These are phyloP conservation scores for Rhypophila decipiens DNA, from an alignment of 495 filamentous ascomycete species.

Conservation along the genomic window DNA sequence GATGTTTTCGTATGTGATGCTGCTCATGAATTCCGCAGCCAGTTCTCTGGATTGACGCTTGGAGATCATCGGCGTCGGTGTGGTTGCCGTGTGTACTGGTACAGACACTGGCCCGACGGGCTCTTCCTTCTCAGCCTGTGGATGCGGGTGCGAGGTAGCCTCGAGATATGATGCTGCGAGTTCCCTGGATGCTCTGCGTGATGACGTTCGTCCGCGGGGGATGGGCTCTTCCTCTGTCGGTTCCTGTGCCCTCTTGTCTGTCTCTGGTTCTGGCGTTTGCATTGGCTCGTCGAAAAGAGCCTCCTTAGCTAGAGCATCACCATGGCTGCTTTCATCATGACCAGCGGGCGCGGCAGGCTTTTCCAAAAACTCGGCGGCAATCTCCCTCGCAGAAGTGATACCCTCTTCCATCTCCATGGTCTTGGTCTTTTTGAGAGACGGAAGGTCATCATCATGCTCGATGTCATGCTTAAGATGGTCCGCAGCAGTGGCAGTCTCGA, in stretches of 20 bases:
- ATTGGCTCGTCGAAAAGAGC: constrained; percentile 2
- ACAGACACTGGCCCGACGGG: too few relatives aligned
- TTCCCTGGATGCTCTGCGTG: constrained; percentile 8
- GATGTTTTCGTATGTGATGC: constrained; percentile 1
- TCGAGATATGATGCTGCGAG: constrained; percentile 19
- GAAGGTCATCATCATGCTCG: constrained; percentile 33
- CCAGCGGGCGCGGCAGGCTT: too few relatives aligned
- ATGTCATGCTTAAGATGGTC: too few relatives aligned
- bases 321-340: too few relatives aligned
- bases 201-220: too few relatives aligned
- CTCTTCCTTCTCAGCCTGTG: background rate
- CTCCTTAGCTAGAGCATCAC: too few relatives aligned
- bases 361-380: too few relatives aligned
- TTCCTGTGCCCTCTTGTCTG: constrained; percentile 1
- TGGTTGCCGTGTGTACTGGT: too few relatives aligned
- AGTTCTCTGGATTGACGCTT: constrained; percentile 6
- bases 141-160: background rate
- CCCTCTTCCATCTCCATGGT: constrained; percentile 16
- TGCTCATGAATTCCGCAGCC: constrained; percentile 6
- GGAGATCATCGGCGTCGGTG: background rate
- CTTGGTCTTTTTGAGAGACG: constrained; percentile 29
- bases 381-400: constrained; percentile 9
- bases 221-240: too few relatives aligned
- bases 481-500: too few relatives aligned
- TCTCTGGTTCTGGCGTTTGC: background rate